Percentiles rank a stretch among this genome's conserved stretches.
Evolutionary conservation across 805 yeast species (phyloP).

Genomic region (Ogataea sp.): DNA sequence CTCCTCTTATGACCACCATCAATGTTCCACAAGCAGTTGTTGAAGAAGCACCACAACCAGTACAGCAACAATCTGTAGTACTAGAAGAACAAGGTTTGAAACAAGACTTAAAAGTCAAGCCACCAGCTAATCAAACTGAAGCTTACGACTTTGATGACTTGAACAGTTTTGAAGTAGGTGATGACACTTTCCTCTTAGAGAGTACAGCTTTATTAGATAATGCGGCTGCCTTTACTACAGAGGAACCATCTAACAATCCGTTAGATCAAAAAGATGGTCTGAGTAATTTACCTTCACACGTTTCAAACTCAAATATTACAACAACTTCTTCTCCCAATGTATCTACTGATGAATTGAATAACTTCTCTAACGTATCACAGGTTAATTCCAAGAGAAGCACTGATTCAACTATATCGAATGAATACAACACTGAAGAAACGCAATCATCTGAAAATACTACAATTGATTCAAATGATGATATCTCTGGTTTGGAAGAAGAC

Average conservation of each 20-base stretch:
- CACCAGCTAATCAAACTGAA: too few species aligned
- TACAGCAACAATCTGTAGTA: too few species aligned
- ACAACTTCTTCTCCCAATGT: not conserved
- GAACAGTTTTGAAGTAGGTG: conserved; percentile 7
- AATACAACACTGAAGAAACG: too few species aligned
- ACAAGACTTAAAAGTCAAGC: not conserved
- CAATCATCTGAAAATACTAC: not conserved
- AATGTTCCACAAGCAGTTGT: too few species aligned
- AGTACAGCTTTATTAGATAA: not conserved
- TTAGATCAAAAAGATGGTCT: too few species aligned
- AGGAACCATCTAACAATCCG: not conserved
- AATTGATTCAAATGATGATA: not conserved
- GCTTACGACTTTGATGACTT: conserved; percentile 1
- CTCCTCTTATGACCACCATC: not conserved
- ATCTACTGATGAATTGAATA: not conserved
- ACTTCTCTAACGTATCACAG: too few species aligned
- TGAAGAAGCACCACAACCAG: too few species aligned
- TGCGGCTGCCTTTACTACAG: not conserved
- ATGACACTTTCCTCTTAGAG: conserved; percentile 2
- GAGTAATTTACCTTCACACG: too few species aligned
- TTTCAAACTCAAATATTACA: too few species aligned
- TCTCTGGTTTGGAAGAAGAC: conserved; percentile 16
- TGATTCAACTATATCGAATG: too few species aligned
- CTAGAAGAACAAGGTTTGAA: too few species aligned
- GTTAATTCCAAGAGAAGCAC: too few species aligned